A percentile compares a stretch with the other conserved stretches of the same genome.
Conservation (phyloP, 306 rosid genomes). For the Acacia confusa region DNA sequence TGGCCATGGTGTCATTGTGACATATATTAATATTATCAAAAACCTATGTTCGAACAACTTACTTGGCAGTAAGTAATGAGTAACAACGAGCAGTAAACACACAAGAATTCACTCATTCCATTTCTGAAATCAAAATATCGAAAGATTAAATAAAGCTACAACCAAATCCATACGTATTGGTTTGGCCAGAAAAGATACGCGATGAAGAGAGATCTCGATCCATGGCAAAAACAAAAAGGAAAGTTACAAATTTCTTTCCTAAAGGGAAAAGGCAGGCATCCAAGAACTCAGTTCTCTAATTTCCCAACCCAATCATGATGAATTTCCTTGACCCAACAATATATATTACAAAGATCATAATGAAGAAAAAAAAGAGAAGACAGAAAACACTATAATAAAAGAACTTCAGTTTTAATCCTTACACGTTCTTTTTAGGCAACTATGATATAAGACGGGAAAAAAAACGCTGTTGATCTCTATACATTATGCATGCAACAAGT, state of each 20-base stretch:
- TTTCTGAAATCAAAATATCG: neutral
- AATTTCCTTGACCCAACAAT: neutral
- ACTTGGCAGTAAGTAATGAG: neutral
- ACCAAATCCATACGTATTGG: neutral
- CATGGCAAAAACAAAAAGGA: neutral
- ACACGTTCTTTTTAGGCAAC: slow-evolving; percentile 25
- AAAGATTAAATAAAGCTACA: neutral
- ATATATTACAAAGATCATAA: neutral
- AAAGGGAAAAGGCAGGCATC: neutral
- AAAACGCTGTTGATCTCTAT: slow-evolving; percentile 29
- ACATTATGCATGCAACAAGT: slow-evolving; percentile 26
- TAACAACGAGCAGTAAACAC: neutral
- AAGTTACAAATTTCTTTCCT: neutral
- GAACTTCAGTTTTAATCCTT: slow-evolving; percentile 11
- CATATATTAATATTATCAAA: too few relatives aligned
- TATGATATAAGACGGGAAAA: neutral
- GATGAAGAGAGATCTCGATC: neutral
- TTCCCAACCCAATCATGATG: neutral
- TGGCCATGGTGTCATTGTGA: too few relatives aligned
- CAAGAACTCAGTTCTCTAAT: neutral
- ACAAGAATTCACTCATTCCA: neutral
- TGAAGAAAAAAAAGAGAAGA: neutral
- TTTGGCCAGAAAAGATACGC: neutral
- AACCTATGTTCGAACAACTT: too few relatives aligned
- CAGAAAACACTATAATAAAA: neutral